Percentiles rank a stretch among this genome's conserved stretches.
phyloP scores from a whole-genome alignment of 1,139 yeast species.

The Kazachstania sp. region DNA sequence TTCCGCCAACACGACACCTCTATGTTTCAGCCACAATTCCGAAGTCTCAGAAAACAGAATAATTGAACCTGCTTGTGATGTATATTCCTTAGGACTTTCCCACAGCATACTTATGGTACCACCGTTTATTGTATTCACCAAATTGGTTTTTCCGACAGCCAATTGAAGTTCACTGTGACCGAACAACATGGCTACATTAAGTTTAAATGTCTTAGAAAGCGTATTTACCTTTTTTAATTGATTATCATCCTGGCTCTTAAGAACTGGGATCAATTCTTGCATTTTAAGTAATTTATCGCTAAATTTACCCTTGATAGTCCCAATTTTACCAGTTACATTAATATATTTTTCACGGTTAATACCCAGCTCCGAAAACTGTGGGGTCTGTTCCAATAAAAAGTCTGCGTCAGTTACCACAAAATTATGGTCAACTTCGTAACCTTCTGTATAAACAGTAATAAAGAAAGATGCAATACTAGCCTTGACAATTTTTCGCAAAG shows the following conservation, averaged over 20 bases:
- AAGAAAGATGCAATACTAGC: slow-evolving; percentile 17
- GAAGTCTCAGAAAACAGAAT: slow-evolving; percentile 17
- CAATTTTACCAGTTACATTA: slow-evolving; percentile 19
- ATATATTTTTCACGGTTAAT: slow-evolving; percentile 13
- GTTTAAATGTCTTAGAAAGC: slow-evolving; percentile 12
- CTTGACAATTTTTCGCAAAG: slow-evolving; percentile 21
- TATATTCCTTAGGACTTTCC: slow-evolving; percentile 18
- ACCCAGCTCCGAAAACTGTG: slow-evolving; percentile 11
- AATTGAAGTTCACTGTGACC: slow-evolving; percentile 20
- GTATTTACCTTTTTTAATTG: slow-evolving; percentile 2
- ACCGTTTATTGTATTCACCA: slow-evolving; percentile 22
- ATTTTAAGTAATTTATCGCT: slow-evolving; percentile 18
- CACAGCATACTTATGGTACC: slow-evolving; percentile 24
- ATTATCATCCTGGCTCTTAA: slow-evolving; percentile 6
- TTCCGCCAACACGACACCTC: slow-evolving; percentile 15
- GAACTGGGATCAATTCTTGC: slow-evolving; percentile 10
- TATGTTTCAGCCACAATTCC: slow-evolving; percentile 17
- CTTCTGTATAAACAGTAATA: slow-evolving; percentile 21
- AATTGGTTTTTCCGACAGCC: slow-evolving; percentile 23
- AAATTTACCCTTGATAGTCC: slow-evolving; percentile 21
- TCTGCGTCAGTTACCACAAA: slow-evolving; percentile 18
- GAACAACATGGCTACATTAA: slow-evolving; percentile 16
- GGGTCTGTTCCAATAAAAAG: slow-evolving; percentile 14
- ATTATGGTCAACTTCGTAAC: slow-evolving; percentile 22
- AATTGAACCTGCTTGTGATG: slow-evolving; percentile 19